A percentile compares a stretch with the other conserved stretches of the same genome.
These are phyloP conservation scores for Boletus tomentosulus DNA, from an alignment of 768 basidiomycete species.

Conservation along the genomic window DNA sequence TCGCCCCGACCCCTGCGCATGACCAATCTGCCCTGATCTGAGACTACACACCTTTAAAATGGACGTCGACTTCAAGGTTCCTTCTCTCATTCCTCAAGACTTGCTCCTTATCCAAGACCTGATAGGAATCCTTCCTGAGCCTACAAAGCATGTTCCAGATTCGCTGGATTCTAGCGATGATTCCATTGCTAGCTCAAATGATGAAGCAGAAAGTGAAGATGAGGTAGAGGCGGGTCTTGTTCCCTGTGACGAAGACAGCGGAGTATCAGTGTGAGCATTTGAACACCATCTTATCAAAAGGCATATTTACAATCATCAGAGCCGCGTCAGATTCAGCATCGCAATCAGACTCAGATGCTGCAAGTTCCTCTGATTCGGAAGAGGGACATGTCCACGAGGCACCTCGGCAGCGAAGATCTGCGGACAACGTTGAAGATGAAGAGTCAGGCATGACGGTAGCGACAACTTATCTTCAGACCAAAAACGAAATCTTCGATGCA, in stretches of 20 bases:
- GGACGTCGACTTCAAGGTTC: constrained; percentile 50
- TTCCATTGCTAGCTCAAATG: constrained; percentile 49
- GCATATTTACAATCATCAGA: constrained; percentile 26
- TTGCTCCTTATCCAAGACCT: constrained; percentile 68
- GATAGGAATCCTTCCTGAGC: constrained; percentile 37
- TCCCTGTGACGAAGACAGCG: constrained; percentile 38
- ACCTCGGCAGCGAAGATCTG: constrained; percentile 7
- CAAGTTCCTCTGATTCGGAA: constrained; percentile 22
- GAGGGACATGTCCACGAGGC: constrained; percentile 6
- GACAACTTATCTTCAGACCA: constrained; percentile 54
- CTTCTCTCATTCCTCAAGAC: constrained; percentile 65
- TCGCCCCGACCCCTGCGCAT: too few relatives aligned
- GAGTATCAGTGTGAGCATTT: constrained; percentile 19
- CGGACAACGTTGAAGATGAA: constrained; percentile 46
- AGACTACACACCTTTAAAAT: constrained; percentile 3
- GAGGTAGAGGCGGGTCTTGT: constrained; percentile 69
- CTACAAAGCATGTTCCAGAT: neutral
- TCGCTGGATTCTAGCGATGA: constrained; percentile 35
- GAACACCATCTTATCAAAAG: neutral
- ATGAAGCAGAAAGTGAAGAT: constrained; percentile 58
- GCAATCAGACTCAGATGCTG: constrained; percentile 29
- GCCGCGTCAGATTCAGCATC: constrained; percentile 34
- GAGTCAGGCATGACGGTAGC: constrained; percentile 39
- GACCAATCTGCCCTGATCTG: too few relatives aligned
- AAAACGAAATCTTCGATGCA: constrained; percentile 63